phyloP scores from a whole-genome alignment of 2,329 filamentous ascomycete species.

The Colletotrichum sp. region DNA sequence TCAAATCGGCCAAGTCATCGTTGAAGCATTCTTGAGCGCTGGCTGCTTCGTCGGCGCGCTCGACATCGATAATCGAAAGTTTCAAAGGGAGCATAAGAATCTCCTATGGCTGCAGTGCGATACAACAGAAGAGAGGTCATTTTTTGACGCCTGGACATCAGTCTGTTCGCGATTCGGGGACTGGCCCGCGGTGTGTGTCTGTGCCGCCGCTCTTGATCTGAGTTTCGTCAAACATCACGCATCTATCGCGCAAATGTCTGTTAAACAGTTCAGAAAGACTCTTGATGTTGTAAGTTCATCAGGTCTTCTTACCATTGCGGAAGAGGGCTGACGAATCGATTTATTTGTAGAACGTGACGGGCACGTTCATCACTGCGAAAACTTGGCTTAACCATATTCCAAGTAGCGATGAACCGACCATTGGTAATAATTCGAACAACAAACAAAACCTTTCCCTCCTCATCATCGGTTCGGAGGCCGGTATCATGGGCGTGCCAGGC shows the following conservation, averaged over 20 bases:
- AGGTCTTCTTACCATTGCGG: no score
- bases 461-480: not conserved
- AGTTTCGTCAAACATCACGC: not conserved
- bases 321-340: no score
- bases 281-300: not conserved
- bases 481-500: not conserved
- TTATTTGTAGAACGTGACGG: rapidly evolving
- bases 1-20: not conserved
- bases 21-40: rapidly evolving
- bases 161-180: no score
- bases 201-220: rapidly evolving
- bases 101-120: rapidly evolving
- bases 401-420: no score
- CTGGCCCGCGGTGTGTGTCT: rapidly evolving
- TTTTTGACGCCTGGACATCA: not conserved
- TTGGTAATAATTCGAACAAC: no score
- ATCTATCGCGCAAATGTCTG: not conserved
- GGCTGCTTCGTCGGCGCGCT: not conserved
- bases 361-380: not conserved
- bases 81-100: rapidly evolving
- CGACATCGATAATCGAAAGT: rapidly evolving
- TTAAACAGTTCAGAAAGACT: not conserved
- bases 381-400: not conserved
- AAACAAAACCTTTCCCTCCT: rapidly evolving
- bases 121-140: rapidly evolving